A percentile compares a stretch with the other conserved stretches of the same genome.
phyloP scores from a whole-genome alignment of 441 rosid genomes.

The Macaranga tanarius region DNA sequence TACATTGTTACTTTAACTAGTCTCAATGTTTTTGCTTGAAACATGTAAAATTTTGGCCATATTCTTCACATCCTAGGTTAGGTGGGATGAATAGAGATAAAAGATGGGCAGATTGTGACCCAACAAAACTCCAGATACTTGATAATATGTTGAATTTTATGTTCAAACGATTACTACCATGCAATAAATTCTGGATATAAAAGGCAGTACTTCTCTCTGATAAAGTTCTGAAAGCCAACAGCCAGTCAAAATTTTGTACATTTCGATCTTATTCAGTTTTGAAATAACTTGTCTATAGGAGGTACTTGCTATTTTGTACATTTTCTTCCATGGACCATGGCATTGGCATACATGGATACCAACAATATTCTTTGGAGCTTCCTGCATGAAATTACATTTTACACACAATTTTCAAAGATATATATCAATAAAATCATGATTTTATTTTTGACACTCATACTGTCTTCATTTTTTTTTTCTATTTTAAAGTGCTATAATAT shows the following conservation, averaged over 20 bases:
- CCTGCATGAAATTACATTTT: too few species aligned
- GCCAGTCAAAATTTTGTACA: background rate
- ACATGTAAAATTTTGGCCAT: too few species aligned
- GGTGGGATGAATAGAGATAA: background rate
- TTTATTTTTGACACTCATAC: too few species aligned
- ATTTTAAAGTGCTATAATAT: too few species aligned
- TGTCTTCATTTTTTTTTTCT: too few species aligned
- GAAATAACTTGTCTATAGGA: background rate
- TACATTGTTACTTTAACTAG: too few species aligned
- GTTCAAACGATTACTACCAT: background rate
- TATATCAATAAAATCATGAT: too few species aligned
- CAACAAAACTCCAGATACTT: background rate
- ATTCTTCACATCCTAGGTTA: too few species aligned
- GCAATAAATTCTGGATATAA: background rate
- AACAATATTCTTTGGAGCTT: too few species aligned
- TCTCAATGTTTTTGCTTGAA: too few species aligned
- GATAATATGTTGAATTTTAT: background rate
- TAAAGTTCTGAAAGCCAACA: background rate
- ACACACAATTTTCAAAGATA: too few species aligned
- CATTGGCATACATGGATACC: too few species aligned
- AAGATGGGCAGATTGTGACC: background rate
- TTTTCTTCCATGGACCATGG: background rate
- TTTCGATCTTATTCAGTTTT: background rate
- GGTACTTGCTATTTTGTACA: background rate
- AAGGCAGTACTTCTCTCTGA: background rate